phyloP scores from a whole-genome alignment of 768 basidiomycete species.

The Boletus pseudopeckii region DNA sequence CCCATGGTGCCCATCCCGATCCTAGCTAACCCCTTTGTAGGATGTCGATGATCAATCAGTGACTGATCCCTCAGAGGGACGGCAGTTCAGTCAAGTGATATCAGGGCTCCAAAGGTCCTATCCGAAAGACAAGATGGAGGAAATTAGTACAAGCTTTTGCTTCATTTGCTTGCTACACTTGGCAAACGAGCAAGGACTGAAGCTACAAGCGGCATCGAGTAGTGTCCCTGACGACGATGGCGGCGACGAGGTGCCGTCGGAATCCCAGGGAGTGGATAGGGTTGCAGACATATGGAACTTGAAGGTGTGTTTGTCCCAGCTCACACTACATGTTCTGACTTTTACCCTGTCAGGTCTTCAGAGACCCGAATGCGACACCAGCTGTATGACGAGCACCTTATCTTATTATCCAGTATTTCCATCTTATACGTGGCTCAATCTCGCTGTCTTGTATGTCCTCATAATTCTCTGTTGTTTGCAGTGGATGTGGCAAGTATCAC shows the following conservation, averaged over 20 bases:
- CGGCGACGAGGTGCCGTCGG: constrained; percentile 31
- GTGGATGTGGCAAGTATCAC: neutral
- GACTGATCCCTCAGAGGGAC: constrained; percentile 64
- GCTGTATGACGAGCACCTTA: constrained; percentile 26
- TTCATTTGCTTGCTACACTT: constrained; percentile 97
- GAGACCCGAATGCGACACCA: constrained; percentile 37
- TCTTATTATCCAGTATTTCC: constrained; percentile 14
- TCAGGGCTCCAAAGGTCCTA: constrained; percentile 77
- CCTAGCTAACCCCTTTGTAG: constrained; percentile 31
- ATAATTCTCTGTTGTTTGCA: constrained; percentile 5
- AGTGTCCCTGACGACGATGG: constrained; percentile 37
- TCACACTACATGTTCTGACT: neutral
- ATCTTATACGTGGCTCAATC: constrained; percentile 7
- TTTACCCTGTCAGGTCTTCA: constrained; percentile 37
- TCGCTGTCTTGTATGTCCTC: constrained; percentile 8
- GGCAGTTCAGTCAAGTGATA: constrained; percentile 79
- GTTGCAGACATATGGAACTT: constrained; percentile 75
- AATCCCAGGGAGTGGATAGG: constrained; percentile 39
- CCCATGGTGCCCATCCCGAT: neutral
- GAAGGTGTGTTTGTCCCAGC: constrained; percentile 47
- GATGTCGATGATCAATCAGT: constrained; percentile 49
- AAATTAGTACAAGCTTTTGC: constrained; percentile 98
- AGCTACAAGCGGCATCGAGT: constrained; percentile 55
- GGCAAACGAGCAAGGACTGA: constrained; percentile 94
- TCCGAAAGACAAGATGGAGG: constrained; percentile 91